Base-by-base conservation (phyloP, 768 basidiomycete genomes). In the Clavulina sp. region DNA sequence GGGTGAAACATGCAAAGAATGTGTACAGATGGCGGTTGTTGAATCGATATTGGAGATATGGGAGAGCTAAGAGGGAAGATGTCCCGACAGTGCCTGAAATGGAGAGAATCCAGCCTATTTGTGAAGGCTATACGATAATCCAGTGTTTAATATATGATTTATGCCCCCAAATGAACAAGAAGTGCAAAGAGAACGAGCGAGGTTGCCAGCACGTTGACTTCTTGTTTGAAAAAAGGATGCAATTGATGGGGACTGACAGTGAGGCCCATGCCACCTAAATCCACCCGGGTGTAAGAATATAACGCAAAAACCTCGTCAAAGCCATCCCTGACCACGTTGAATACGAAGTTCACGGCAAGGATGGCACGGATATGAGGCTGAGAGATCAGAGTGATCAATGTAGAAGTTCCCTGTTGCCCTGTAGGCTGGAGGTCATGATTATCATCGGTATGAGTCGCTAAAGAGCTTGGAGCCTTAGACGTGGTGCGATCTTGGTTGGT, bases 271-370 rank as follows among this genome's bases (percentile, higher is more conserved):
- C 81, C 80, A 26, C 80, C 81, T 2, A 65, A 59, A 36, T 66
- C 56, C 38, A 81, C 62, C 13, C 77, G 69, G 16, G 80, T 76
- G 60, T 78, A 83, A 54, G 75, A 78, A 57, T 76, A 80, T 29
- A 82, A 67, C 6, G 80, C 77, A 57, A 81, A 81, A 5, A 79
- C 73, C 13, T 77, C 75, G 47, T 80, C 78, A 54, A 78, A 83
- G 1, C 72, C 71, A 0, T 73, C 75, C 7, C 66, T 30, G 68
- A 55, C 77, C 21, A 72, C 68, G 5, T 70, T 65, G 19, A 77
- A 57, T 19, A 79, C 59, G 18, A 66, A 59, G n/a, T 49, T 51
- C 6, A 50, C 18, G 21, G 26, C 26, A 3, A 57, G 36, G 13
- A 59, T 49, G 4, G 56, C 41, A 2, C 50, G 48, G 13, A 57